Evolutionary conservation across 257 asterid species (phyloP).

Genomic region (Striga asiatica): DNA sequence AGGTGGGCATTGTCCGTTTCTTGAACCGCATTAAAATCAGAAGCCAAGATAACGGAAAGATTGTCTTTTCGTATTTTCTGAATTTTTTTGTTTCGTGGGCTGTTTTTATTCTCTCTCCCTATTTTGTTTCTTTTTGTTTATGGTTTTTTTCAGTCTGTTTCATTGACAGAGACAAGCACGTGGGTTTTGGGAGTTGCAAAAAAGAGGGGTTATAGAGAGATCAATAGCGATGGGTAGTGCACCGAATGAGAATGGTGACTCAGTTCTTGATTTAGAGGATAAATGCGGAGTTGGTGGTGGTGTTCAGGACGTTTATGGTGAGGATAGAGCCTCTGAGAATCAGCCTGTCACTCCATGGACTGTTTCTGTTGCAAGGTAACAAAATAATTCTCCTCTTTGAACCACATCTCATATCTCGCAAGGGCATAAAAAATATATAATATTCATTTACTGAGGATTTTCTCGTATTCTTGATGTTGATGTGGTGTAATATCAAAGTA

Average conservation of each 20-base stretch:
- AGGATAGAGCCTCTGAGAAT: slow-evolving; percentile 81
- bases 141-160: slow-evolving; percentile 23
- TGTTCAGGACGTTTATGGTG: slow-evolving; percentile 73
- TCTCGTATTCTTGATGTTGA: neutral
- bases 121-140: neutral
- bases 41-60: neutral
- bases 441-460: too few species aligned
- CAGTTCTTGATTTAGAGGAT: slow-evolving; percentile 52
- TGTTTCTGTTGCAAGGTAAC: slow-evolving; percentile 76
- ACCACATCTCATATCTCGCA: too few species aligned
- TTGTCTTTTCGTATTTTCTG: too few species aligned
- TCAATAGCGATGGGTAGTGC: slow-evolving; percentile 46
- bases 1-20: slow-evolving; percentile 12
- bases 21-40: neutral
- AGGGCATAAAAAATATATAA: too few species aligned
- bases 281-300: slow-evolving; percentile 70
- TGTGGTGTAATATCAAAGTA: neutral
- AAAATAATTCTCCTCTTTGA: too few species aligned
- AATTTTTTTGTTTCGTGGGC: slow-evolving; percentile 13
- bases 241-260: slow-evolving; percentile 48
- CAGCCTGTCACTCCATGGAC: slow-evolving; percentile 85
- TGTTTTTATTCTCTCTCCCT: slow-evolving; percentile 3
- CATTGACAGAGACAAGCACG: slow-evolving; percentile 30
- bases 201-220: slow-evolving; percentile 16
- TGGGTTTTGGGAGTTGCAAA: slow-evolving; percentile 9